Percentiles rank a stretch among this genome's conserved stretches.
These are phyloP conservation scores for Boehmeria nivea DNA, from an alignment of 306 rosid species.

Conservation along the genomic window DNA sequence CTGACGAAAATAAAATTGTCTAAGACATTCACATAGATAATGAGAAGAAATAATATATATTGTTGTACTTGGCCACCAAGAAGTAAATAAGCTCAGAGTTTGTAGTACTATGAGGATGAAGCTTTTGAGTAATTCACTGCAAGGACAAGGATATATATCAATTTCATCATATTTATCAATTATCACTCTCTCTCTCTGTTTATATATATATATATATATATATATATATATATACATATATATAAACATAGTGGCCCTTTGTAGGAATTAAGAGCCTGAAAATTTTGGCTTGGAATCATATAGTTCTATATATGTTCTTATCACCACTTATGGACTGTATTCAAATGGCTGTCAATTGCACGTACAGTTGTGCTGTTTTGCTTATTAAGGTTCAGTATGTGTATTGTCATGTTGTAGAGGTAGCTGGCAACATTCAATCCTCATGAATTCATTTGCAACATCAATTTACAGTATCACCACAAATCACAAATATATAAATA, in stretches of 20 bases:
- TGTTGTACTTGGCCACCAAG: too few relatives aligned
- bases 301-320: not conserved
- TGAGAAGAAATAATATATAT: too few relatives aligned
- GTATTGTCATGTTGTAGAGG: not conserved
- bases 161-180: too few relatives aligned
- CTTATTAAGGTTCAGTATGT: not conserved
- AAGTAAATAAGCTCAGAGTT: not conserved
- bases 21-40: too few relatives aligned
- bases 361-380: constrained; percentile 7
- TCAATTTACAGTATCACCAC: not conserved
- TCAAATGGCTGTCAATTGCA: constrained; percentile 7
- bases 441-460: not conserved
- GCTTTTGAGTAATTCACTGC: too few relatives aligned
- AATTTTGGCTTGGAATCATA: constrained; percentile 19
- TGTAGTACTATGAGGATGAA: not conserved
- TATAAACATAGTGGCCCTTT: constrained; percentile 5
- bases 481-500: not conserved
- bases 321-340: not conserved
- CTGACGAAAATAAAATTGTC: too few relatives aligned
- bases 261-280: constrained; percentile 27
- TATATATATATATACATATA: not conserved
- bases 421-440: constrained; percentile 12
- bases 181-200: too few relatives aligned
- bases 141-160: too few relatives aligned
- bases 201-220: too few relatives aligned